Conservation (phyloP, 2,329 filamentous ascomycete species). For the Phialophora chinensis region DNA sequence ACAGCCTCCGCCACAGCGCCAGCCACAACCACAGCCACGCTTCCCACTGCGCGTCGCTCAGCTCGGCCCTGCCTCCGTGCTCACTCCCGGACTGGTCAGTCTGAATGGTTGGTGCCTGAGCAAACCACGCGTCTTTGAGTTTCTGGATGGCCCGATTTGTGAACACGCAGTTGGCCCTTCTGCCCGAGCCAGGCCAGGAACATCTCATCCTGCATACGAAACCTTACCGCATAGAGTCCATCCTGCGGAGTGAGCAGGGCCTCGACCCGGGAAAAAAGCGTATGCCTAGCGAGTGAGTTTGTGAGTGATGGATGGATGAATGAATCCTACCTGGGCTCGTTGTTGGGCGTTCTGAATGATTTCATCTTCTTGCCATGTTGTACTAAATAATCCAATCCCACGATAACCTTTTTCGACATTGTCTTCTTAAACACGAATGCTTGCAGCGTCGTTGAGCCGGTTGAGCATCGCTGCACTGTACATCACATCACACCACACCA, state of each 20-base stretch:
- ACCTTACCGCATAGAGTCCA: background rate
- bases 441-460: background rate
- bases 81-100: background rate
- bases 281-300: background rate
- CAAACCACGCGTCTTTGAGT: background rate
- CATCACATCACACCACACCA: background rate
- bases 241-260: conserved; percentile 3
- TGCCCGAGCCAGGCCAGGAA: background rate
- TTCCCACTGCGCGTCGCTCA: background rate
- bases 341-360: background rate
- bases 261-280: background rate
- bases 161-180: background rate
- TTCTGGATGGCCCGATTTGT: background rate
- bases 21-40: background rate
- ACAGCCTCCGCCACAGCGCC: background rate
- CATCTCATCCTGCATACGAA: conserved; percentile 1
- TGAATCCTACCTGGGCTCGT: background rate
- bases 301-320: background rate
- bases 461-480: background rate
- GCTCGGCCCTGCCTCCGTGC: background rate
- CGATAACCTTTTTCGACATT: background rate
- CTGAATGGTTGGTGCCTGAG: conserved; percentile 6
- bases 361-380: background rate
- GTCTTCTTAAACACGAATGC: background rate
- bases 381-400: background rate